These are phyloP conservation scores for Boletus huronensis DNA, from an alignment of 768 basidiomycete genomes.

Conservation along the genomic window DNA sequence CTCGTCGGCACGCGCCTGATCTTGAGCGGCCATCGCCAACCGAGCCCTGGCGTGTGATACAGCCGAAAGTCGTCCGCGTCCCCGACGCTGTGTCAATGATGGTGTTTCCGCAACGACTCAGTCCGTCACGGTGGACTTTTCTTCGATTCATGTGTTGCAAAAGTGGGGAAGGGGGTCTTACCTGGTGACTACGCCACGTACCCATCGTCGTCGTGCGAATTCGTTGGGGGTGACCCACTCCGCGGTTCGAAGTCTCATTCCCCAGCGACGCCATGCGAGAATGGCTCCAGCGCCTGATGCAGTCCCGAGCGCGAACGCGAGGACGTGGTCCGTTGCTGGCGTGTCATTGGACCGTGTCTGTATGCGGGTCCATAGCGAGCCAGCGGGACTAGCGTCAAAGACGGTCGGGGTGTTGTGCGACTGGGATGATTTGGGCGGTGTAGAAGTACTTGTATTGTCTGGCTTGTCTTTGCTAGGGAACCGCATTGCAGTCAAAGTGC, in stretches of 20 bases:
- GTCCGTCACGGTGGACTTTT: neutral
- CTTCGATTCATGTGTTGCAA: too few relatives aligned
- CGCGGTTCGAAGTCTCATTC: constrained; percentile 56
- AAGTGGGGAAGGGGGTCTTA: constrained; percentile 29
- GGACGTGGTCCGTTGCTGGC: neutral
- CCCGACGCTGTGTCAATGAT: constrained; percentile 53
- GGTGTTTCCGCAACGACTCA: neutral
- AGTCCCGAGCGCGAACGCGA: constrained; percentile 17
- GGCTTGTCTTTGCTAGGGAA: constrained; percentile 1
- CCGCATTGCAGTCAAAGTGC: neutral
- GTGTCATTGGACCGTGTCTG: neutral
- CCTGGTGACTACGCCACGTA: constrained; percentile 82
- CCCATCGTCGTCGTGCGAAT: constrained; percentile 56
- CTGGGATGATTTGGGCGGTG: neutral
- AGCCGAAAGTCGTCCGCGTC: constrained; percentile 84
- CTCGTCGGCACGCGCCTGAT: constrained; percentile 59
- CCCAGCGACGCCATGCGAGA: constrained; percentile 47
- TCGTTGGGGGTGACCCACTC: constrained; percentile 70
- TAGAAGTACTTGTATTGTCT: neutral
- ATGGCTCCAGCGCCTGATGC: constrained; percentile 8
- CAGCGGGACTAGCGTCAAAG: neutral
- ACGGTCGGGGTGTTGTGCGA: neutral
- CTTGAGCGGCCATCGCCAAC: constrained; percentile 72
- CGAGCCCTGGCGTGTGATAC: constrained; percentile 79
- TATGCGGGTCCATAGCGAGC: neutral